Conservation (phyloP, 2,329 filamentous ascomycete genomes). For the Aspergillus neoniger region DNA sequence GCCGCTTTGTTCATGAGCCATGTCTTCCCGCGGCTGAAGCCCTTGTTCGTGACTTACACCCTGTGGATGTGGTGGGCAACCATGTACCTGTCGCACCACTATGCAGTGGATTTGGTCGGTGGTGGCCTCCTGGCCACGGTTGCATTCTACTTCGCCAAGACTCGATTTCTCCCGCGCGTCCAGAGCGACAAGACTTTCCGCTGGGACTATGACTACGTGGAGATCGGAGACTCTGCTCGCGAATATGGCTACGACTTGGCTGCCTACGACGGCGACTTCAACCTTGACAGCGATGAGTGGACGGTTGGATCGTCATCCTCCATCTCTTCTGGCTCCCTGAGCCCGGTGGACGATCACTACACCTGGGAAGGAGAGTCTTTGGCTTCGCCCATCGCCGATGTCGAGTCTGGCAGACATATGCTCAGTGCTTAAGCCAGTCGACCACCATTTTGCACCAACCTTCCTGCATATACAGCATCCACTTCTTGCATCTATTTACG, state of each 20-base stretch:
- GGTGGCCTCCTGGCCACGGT: conserved; percentile 76
- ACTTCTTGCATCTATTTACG: conserved; percentile 34
- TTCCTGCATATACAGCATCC: conserved; percentile 15
- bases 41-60: conserved; percentile 79
- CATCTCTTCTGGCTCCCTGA: conserved; percentile 66
- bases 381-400: conserved; percentile 38
- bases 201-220: conserved; percentile 95
- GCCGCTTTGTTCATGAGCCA: conserved; percentile 92
- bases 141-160: conserved; percentile 79
- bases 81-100: conserved; percentile 97
- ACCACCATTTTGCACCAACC: conserved; percentile 11
- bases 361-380: conserved; percentile 46
- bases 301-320: conserved; percentile 81
- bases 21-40: conserved; percentile 80
- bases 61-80: conserved; percentile 98
- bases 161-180: conserved; percentile 76
- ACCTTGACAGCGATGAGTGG: conserved; percentile 82
- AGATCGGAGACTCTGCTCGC: conserved; percentile 67
- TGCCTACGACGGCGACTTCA: conserved; percentile 57
- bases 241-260: conserved; percentile 59
- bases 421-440: conserved; percentile 21
- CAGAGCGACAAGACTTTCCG: conserved; percentile 83
- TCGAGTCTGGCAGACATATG: conserved; percentile 42
- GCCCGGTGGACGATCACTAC: conserved; percentile 62
- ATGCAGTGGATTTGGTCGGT: conserved; percentile 87